Evolutionary conservation across 169 alveolate species (phyloP).

Genomic region (Plasmodium knowlesi): DNA sequence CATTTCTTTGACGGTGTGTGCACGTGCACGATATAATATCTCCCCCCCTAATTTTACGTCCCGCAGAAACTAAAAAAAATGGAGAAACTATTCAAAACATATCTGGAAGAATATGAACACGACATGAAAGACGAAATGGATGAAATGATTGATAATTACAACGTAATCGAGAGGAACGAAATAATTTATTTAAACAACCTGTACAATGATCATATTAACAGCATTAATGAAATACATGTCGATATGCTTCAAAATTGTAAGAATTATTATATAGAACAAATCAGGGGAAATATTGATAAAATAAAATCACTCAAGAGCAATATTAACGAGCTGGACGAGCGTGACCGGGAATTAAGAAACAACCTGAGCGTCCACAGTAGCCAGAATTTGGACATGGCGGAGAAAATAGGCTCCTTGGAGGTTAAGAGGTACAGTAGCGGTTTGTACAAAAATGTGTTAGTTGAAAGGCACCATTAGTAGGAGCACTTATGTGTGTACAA

Average conservation of each 20-base stretch:
- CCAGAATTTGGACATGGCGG: conserved; percentile 4
- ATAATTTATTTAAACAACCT: conserved; percentile 43
- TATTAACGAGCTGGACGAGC: conserved; percentile 31
- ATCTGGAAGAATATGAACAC: conserved; percentile 24
- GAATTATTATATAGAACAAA: conserved; percentile 44
- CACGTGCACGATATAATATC: neutral
- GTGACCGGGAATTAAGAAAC: conserved; percentile 32
- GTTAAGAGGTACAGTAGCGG: conserved; percentile 27
- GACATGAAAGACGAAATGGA: conserved; percentile 58
- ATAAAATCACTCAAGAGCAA: conserved; percentile 44
- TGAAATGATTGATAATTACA: conserved; percentile 58
- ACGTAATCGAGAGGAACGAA: conserved; percentile 43
- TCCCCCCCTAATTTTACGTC: neutral
- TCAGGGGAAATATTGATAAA: conserved; percentile 40
- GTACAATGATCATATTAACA: conserved; percentile 61
- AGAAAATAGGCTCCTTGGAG: conserved; percentile 30
- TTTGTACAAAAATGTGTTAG: neutral
- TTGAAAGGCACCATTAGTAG: neutral
- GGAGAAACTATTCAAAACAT: conserved; percentile 33
- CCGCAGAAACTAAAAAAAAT: conserved; percentile 31
- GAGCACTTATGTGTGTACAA: neutral
- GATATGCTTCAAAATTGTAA: conserved; percentile 20
- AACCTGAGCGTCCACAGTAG: conserved; percentile 3
- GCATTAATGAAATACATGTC: conserved; percentile 35
- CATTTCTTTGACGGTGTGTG: neutral